phyloP scores from a whole-genome alignment of 2,329 filamentous ascomycete species.

The Colletotrichum theobromicola region DNA sequence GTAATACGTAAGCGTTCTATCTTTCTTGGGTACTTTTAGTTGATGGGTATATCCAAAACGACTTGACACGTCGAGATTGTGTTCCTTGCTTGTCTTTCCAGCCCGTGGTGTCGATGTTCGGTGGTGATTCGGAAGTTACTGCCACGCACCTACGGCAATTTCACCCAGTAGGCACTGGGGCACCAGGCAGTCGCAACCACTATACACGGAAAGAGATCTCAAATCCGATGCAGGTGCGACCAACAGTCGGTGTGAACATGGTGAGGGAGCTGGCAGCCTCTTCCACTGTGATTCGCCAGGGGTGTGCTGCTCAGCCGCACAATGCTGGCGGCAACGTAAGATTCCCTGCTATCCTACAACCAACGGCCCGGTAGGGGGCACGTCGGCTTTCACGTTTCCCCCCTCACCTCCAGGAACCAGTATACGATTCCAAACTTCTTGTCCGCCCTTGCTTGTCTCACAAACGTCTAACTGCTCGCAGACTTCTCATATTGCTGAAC shows the following conservation, averaged over 20 bases:
- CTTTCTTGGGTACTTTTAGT: not conserved
- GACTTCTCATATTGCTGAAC: not conserved
- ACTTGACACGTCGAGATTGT: not conserved
- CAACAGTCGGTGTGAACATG: not conserved
- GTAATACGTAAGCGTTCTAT: not conserved
- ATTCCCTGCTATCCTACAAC: not conserved
- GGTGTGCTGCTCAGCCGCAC: not conserved
- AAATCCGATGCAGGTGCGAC: not conserved
- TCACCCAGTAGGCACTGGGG: not conserved
- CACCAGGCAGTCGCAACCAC: not conserved
- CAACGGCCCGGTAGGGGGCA: too few species aligned
- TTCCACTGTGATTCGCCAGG: not conserved
- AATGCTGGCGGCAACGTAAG: not conserved
- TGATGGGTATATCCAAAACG: not conserved
- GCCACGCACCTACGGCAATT: not conserved
- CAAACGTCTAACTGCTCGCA: not conserved
- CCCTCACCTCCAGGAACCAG: too few species aligned
- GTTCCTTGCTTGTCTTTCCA: not conserved
- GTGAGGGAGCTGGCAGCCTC: not conserved
- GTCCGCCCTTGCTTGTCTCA: accelerated
- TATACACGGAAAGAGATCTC: not conserved
- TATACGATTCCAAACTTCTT: not conserved
- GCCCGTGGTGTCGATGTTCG: not conserved
- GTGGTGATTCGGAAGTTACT: not conserved
- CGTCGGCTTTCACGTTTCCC: too few species aligned